Percentiles rank a stretch among this genome's conserved stretches.
Conservation (phyloP, 1,139 yeast genomes). For the Diutina rugosa region DNA sequence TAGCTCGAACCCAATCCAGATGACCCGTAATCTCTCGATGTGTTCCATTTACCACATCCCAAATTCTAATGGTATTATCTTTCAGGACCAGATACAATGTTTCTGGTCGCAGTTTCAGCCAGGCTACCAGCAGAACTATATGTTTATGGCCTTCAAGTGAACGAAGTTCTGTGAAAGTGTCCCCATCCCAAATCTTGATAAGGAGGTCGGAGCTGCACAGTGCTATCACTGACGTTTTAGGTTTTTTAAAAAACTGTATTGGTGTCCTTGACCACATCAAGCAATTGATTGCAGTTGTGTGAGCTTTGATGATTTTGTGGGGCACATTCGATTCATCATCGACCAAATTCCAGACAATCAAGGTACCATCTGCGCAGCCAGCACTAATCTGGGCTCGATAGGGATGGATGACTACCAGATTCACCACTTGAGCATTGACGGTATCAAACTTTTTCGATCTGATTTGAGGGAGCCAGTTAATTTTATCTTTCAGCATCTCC, state of each 20-base stretch:
- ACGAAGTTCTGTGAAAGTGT: conserved; percentile 39
- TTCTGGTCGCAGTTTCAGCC: conserved; percentile 26
- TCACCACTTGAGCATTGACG: conserved; percentile 44
- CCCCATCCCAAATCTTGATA: conserved; percentile 58
- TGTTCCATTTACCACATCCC: conserved; percentile 69
- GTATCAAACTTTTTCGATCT: conserved; percentile 38
- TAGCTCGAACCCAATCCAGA: conserved; percentile 76
- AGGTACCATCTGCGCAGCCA: conserved; percentile 64
- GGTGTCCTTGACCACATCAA: conserved; percentile 36
- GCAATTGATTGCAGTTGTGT: conserved; percentile 57
- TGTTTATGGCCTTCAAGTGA: conserved; percentile 87
- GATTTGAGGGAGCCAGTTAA: conserved; percentile 62
- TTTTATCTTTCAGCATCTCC: conserved; percentile 18
- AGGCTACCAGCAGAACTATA: conserved; percentile 56
- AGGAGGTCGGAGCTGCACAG: conserved; percentile 67
- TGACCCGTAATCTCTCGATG: conserved; percentile 56
- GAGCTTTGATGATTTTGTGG: conserved; percentile 58
- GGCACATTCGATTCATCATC: conserved; percentile 52
- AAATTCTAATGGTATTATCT: conserved; percentile 58
- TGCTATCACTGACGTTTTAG: conserved; percentile 22
- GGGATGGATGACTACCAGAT: conserved; percentile 64
- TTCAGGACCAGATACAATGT: conserved; percentile 61
- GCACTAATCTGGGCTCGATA: conserved; percentile 49
- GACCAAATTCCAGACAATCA: conserved; percentile 59
- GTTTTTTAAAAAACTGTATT: neutral